These are phyloP conservation scores for Myriosclerotinia scirpicola DNA, from an alignment of 2,329 filamentous ascomycete species.

Conservation along the genomic window DNA sequence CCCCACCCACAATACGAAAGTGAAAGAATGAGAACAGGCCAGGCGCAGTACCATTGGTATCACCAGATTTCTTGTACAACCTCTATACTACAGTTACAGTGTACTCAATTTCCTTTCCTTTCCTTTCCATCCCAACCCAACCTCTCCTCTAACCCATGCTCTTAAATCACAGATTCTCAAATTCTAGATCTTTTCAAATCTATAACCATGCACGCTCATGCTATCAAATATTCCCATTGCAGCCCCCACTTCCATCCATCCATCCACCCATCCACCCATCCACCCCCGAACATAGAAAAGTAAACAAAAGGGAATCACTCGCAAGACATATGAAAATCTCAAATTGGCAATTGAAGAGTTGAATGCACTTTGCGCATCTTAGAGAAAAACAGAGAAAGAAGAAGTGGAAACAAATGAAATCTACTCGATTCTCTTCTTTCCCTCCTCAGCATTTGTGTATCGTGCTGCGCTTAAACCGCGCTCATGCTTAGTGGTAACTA, in stretches of 20 bases:
- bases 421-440: slow-evolving; percentile 92
- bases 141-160: neutral
- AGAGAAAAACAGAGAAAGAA: slow-evolving; percentile 6
- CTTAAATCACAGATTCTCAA: neutral
- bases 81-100: slow-evolving; percentile 3
- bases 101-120: neutral
- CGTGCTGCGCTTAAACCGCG: slow-evolving; percentile 79
- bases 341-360: slow-evolving; percentile 1
- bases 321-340: neutral
- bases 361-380: slow-evolving; percentile 9
- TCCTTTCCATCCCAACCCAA: neutral
- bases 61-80: neutral
- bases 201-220: slow-evolving; percentile 12
- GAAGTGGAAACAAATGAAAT: neutral
- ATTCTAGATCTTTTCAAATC: slow-evolving; percentile 7
- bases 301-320: neutral
- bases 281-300: neutral
- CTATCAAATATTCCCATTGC: neutral
- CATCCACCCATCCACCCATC: neutral
- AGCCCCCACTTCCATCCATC: neutral
- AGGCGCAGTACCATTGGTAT: neutral
- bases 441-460: slow-evolving; percentile 86
- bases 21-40: neutral
- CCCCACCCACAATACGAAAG: neutral
- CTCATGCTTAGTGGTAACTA: slow-evolving; percentile 69